Conservation (phyloP, 805 yeast genomes). For the Teunomyces aglyptinius region DNA sequence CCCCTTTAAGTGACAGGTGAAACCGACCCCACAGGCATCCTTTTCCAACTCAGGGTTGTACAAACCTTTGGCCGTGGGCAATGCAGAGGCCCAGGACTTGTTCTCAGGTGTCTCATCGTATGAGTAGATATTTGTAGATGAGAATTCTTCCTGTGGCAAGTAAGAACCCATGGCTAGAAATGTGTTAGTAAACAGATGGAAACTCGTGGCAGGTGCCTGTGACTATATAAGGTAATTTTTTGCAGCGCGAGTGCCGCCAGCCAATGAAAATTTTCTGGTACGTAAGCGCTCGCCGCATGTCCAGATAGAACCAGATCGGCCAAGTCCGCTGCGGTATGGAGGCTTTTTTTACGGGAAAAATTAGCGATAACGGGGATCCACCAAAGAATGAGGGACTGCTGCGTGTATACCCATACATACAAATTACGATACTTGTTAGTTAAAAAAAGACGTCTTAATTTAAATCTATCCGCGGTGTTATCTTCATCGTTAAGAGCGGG, state of each 20-base stretch:
- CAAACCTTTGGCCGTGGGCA: constrained; percentile 84
- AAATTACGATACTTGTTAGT: neutral
- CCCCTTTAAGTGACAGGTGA: constrained; percentile 93
- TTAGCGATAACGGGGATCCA: no score
- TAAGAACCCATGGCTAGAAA: constrained; percentile 29
- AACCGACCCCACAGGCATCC: constrained; percentile 99
- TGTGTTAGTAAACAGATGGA: neutral
- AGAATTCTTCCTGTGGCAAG: constrained; percentile 38
- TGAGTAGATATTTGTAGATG: constrained; percentile 45
- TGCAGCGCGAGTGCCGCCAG: constrained; percentile 4
- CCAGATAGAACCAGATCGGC: neutral
- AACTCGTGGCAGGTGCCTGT: neutral
- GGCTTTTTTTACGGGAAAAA: no score
- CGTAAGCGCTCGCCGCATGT: constrained; percentile 2
- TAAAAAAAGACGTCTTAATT: neutral
- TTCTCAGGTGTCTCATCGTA: constrained; percentile 78
- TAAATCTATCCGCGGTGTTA: neutral
- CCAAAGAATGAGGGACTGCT: no score
- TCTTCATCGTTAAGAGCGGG: neutral
- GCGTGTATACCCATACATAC: neutral
- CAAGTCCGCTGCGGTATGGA: neutral
- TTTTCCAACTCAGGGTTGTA: constrained; percentile 92
- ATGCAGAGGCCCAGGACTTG: constrained; percentile 87
- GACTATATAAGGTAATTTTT: neutral
- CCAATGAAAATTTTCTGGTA: constrained; percentile 5